A percentile compares a stretch with the other conserved stretches of the same genome.
These are phyloP conservation scores for Fraxinus greggii DNA, from an alignment of 305 asterid species.

Conservation along the genomic window DNA sequence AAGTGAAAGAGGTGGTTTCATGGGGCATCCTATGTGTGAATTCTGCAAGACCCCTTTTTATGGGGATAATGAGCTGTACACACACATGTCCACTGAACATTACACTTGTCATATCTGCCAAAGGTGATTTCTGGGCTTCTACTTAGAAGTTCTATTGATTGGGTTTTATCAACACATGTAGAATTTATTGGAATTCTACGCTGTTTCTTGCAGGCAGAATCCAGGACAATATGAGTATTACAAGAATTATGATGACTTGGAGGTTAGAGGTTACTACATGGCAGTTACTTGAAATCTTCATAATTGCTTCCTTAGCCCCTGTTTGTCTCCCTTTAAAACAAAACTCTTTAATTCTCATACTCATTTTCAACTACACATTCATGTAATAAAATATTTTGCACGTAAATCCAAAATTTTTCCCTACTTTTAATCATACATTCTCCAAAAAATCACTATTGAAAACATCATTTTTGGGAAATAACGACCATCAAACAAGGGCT, in stretches of 20 bases:
- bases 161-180: not conserved
- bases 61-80: slow-evolving; percentile 87
- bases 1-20: slow-evolving; percentile 97
- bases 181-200: not conserved
- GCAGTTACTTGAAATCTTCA: slow-evolving; percentile 12
- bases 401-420: too few species aligned
- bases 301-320: not conserved
- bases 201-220: slow-evolving; percentile 62
- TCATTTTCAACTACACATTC: not conserved
- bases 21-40: slow-evolving; percentile 90
- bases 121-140: slow-evolving; percentile 47
- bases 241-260: slow-evolving; percentile 86
- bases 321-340: too few species aligned
- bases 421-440: not conserved
- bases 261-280: slow-evolving; percentile 45
- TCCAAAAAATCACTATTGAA: not conserved
- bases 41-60: slow-evolving; percentile 85
- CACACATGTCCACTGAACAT: slow-evolving; percentile 95
- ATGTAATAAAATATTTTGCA: too few species aligned
- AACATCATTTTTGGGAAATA: too few species aligned
- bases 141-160: slow-evolving; percentile 5
- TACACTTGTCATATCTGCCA: slow-evolving; percentile 93
- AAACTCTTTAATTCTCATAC: too few species aligned
- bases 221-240: slow-evolving; percentile 93
- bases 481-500: not conserved